These are phyloP conservation scores for Kluyveromyces lactis DNA, from an alignment of 805 yeast genomes.

Conservation along the genomic window DNA sequence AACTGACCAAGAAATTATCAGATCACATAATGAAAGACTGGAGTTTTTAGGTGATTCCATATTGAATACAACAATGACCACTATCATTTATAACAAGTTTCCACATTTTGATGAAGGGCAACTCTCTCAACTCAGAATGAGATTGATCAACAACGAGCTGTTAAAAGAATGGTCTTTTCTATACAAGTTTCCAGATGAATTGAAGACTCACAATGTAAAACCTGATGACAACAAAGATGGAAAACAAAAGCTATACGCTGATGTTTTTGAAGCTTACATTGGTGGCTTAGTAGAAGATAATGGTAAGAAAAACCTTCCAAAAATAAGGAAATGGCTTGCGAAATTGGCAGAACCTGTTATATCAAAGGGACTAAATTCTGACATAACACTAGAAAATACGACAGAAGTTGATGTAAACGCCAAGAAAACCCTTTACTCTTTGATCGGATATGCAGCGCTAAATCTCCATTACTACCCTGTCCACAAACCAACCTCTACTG, in stretches of 20 bases:
- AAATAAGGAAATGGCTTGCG: constrained; percentile 49
- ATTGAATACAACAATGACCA: constrained; percentile 62
- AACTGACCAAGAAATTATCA: constrained; percentile 47
- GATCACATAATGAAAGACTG: constrained; percentile 72
- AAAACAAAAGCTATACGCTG: constrained; percentile 70
- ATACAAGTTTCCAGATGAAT: constrained; percentile 56
- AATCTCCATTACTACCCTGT: constrained; percentile 51
- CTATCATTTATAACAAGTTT: constrained; percentile 53
- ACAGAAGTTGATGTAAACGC: constrained; percentile 51
- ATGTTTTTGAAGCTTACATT: constrained; percentile 87
- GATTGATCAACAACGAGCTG: constrained; percentile 63
- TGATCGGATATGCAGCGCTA: constrained; percentile 66
- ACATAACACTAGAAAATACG: constrained; percentile 24
- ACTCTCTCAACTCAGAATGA: constrained; percentile 60
- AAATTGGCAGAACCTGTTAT: constrained; percentile 41
- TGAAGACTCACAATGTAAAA: constrained; percentile 41
- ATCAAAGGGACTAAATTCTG: constrained; percentile 18
- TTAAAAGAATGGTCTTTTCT: constrained; percentile 59
- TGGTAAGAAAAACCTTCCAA: constrained; percentile 35
- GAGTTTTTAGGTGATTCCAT: constrained; percentile 91
- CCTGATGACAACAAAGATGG: constrained; percentile 31
- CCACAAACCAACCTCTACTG: constrained; percentile 26
- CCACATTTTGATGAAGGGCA: constrained; percentile 77
- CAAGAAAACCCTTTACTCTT: constrained; percentile 66
- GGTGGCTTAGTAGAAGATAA: constrained; percentile 70